Evolutionary conservation across 306 rosid species (phyloP), one percentile per base, ranked within the genome.

Genomic region (Parietaria judaica): DNA sequence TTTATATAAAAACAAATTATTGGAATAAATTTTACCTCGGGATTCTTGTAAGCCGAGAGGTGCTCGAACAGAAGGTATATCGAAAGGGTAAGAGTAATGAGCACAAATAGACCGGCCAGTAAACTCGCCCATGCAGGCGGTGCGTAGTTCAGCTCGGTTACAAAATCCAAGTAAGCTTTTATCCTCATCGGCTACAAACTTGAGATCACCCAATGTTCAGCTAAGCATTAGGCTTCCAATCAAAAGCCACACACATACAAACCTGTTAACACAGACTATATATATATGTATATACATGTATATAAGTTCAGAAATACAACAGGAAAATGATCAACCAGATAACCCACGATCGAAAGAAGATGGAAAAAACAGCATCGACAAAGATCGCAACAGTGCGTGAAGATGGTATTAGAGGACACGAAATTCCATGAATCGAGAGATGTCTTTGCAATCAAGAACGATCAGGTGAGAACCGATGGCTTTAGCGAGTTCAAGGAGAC

Each of bases 11-110:
- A 6, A 38, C 51, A 36, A 54, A 63, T 23, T 23, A 15, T 16
- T 37, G 8, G 70, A 50, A 23, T 23, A 55, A 64, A 37, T 38
- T 15, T 39, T 74, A 85, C 92, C 83, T 94, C 99, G 14, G 97
- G 99, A 75, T 86, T 83, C 79, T 94, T 94, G 88, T 94, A 94
- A 15, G 99, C 85, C 14, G 97, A 88, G 56, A 94, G 99, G 69
- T 94, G 99, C 73, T 84, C 99, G 61, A 88, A 72, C 4, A 94
- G 66, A 65, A 94, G 99, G 72, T 79, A 94, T 10, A 84, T 60
- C 39, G 99, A 94, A 66, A 88, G 86, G 31, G 83, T 68, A 35
- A 94, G 89, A 58, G 94, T 76, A 52, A 71, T 47, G 55, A 94
- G 66, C 58, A 94, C 89, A 79, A 88, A 74, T 66, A 63, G 77